phyloP scores from a whole-genome alignment of 129 eudicot species.

The Chrysanthemum makinoi region DNA sequence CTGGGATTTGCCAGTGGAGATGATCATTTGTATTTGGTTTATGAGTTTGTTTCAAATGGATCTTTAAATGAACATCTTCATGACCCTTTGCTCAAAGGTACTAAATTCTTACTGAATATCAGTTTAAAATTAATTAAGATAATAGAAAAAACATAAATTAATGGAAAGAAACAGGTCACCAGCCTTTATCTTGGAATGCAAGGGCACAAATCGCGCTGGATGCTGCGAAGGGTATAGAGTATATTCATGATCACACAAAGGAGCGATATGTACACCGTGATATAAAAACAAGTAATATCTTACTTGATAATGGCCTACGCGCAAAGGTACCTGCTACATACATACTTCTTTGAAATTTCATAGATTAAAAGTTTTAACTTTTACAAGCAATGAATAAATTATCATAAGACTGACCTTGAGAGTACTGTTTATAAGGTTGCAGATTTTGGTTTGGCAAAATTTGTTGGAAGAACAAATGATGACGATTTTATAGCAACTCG shows the following conservation, averaged over 20 bases:
- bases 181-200: slow-evolving; percentile 85
- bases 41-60: slow-evolving; percentile 71
- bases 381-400: slow-evolving; percentile 5
- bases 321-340: slow-evolving; percentile 60
- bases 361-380: too few species aligned
- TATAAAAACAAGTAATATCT: slow-evolving; percentile 74
- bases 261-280: slow-evolving; percentile 82
- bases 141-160: not conserved
- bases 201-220: slow-evolving; percentile 71
- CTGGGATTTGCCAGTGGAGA: slow-evolving; percentile 84
- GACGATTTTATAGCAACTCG: slow-evolving; percentile 79
- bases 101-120: slow-evolving; percentile 4
- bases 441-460: slow-evolving; percentile 85
- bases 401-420: slow-evolving; percentile 16
- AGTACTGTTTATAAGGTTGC: slow-evolving; percentile 55
- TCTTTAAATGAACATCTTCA: slow-evolving; percentile 80
- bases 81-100: slow-evolving; percentile 81
- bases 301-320: slow-evolving; percentile 64
- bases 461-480: slow-evolving; percentile 70
- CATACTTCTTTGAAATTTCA: too few species aligned
- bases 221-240: slow-evolving; percentile 89
- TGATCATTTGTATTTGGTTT: slow-evolving; percentile 75
- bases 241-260: slow-evolving; percentile 86
- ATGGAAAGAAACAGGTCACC: slow-evolving; percentile 58
- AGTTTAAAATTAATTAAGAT: slow-evolving; percentile 1